Conservation (phyloP, 2,329 filamentous ascomycete species). For the Colletotrichum coccodes region DNA sequence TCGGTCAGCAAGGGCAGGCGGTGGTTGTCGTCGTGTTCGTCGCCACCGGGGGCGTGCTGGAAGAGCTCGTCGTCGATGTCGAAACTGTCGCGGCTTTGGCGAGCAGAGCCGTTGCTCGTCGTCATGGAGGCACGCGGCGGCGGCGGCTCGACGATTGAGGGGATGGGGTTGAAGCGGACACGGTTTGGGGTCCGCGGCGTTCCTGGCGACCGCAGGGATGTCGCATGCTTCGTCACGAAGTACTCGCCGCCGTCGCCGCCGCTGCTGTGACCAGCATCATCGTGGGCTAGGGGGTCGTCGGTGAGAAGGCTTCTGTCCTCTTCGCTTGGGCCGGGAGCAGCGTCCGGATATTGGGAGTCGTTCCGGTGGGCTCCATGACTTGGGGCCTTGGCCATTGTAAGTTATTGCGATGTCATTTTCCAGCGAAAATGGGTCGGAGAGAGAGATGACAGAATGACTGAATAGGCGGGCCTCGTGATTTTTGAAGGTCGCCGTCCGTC, state of each 20-base stretch:
- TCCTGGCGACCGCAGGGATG: conserved; percentile 38
- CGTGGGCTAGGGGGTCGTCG: conserved; percentile 34
- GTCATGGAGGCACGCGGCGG: conserved; percentile 27
- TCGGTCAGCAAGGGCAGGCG: conserved; percentile 81
- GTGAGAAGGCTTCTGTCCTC: conserved; percentile 38
- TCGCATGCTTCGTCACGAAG: conserved; percentile 19
- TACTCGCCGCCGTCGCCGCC: conserved; percentile 24
- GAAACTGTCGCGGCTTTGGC: conserved; percentile 30
- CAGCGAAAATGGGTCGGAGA: not conserved
- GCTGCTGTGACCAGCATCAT: conserved; percentile 21
- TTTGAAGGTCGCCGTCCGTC: not conserved
- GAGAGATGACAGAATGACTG: not conserved
- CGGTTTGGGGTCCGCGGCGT: conserved; percentile 75
- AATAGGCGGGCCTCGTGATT: not conserved
- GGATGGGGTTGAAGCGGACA: conserved; percentile 76
- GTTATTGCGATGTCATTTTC: conserved; percentile 36
- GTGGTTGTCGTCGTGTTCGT: conserved; percentile 45
- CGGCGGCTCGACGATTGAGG: conserved; percentile 49
- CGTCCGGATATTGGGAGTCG: conserved; percentile 31
- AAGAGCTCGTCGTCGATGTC: conserved; percentile 34
- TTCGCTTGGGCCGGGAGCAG: conserved; percentile 27
- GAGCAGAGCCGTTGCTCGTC: conserved; percentile 26
- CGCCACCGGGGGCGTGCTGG: conserved; percentile 23
- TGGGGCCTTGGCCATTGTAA: conserved; percentile 36
- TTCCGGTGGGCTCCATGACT: conserved; percentile 32